A percentile compares a stretch with the other conserved stretches of the same genome.
Conservation (phyloP, 257 asterid genomes). For the Handroanthus guayacan region DNA sequence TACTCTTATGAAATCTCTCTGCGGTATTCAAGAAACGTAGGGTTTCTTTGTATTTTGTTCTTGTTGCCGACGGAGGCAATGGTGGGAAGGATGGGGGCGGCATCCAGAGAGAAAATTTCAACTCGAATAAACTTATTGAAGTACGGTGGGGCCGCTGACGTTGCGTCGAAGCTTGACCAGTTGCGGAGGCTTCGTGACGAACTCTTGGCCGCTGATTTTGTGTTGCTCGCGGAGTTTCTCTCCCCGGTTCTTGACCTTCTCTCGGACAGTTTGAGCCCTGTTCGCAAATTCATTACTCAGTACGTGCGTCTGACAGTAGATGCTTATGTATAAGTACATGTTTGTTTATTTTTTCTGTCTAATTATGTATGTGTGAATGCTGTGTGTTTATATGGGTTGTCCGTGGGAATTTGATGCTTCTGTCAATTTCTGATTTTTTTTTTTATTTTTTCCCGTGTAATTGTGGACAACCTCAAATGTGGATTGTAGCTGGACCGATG, state of each 20-base stretch:
- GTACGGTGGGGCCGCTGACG: constrained; percentile 46
- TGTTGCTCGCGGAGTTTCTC: constrained; percentile 55
- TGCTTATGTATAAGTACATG: neutral
- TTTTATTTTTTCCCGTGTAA: neutral
- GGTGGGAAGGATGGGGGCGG: constrained; percentile 59
- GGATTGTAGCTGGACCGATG: neutral
- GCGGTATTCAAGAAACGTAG: constrained; percentile 36
- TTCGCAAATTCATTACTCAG: constrained; percentile 75
- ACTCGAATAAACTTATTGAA: constrained; percentile 58
- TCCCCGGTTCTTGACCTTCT: constrained; percentile 70
- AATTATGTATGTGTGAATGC: constrained; percentile 11
- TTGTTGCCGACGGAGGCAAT: constrained; percentile 39
- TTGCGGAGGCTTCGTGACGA: constrained; percentile 68
- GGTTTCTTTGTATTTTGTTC: constrained; percentile 22
- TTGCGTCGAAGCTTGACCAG: constrained; percentile 65
- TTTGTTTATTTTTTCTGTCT: neutral
- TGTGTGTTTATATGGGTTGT: neutral
- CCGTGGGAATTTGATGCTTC: neutral
- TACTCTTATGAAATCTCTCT: constrained; percentile 3
- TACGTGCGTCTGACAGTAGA: constrained; percentile 43
- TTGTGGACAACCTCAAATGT: neutral
- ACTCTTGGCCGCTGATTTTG: constrained; percentile 58
- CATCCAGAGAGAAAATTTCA: constrained; percentile 59
- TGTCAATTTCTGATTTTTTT: neutral
- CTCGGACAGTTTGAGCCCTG: constrained; percentile 74